phyloP scores from a whole-genome alignment of 192 early-diverging fungal genomes.

The Coemansia sp. region DNA sequence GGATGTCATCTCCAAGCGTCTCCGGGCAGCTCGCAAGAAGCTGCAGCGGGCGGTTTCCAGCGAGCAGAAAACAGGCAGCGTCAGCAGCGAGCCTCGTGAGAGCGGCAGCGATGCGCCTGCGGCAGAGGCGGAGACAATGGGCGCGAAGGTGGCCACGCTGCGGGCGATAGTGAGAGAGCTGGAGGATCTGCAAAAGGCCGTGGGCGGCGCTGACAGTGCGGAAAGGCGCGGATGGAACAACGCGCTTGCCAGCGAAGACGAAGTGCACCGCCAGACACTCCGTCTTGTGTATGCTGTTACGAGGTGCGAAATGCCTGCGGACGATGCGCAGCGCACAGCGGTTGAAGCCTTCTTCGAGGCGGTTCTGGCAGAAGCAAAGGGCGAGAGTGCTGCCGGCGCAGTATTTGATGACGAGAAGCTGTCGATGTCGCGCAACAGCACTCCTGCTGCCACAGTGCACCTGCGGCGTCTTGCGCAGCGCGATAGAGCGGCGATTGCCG shows the following conservation, averaged over 20 bases:
- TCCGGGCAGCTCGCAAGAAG: conserved; percentile 24
- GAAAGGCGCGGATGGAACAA: conserved; percentile 2
- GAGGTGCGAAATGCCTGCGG: not conserved
- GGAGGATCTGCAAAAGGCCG: conserved; percentile 13
- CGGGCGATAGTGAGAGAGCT: conserved; percentile 29
- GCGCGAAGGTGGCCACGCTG: conserved; percentile 12
- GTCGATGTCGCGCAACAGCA: not conserved
- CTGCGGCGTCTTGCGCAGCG: conserved; percentile 19
- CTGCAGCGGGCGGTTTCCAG: conserved; percentile 25
- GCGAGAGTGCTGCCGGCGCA: not conserved
- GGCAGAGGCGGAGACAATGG: not conserved
- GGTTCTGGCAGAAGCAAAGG: conserved; percentile 8
- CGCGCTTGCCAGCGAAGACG: conserved; percentile 6
- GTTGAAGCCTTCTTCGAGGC: conserved; percentile 22
- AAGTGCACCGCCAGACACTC: conserved; percentile 27
- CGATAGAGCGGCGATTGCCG: not conserved
- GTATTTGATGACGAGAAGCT: conserved; percentile 18
- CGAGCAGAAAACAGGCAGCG: conserved; percentile 12
- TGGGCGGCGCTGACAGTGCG: not conserved
- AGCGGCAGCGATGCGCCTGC: not conserved
- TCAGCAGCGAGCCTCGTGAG: not conserved
- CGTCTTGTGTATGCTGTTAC: conserved; percentile 33
- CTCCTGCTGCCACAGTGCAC: conserved; percentile 5
- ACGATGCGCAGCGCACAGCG: not conserved
- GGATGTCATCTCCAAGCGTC: conserved; percentile 17